Evolutionary conservation across 2,329 filamentous ascomycete species (phyloP), one percentile per base, ranked within the genome.

Genomic region (Nigrospora oryzae): DNA sequence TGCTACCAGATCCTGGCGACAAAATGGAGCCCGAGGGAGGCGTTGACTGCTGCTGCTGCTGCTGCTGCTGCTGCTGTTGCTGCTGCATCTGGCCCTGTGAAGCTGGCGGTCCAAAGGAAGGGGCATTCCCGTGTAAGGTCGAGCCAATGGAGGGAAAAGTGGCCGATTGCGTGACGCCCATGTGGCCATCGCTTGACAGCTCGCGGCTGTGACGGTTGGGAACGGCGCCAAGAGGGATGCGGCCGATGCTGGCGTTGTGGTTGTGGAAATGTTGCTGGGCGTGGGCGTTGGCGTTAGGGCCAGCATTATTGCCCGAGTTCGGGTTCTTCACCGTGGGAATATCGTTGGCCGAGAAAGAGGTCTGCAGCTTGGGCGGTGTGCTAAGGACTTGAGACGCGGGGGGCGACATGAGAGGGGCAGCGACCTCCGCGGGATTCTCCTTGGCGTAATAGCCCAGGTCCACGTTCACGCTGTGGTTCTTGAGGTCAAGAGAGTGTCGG

Each of bases 261-360:
- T 90, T 81, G 59, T 86, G 86, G 43, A 81, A 74, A 53, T 80
- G 77, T 63, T 80, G 75, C 63, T 79, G 75, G 3, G 77, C 77
- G 54, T 81, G 77, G 49, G 75, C 77, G 61, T 79, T 79, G 47
- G 72, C 67, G 49, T 70, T 75, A 56, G 61, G 49, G 45, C 63
- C 58, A 40, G 74, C 67, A 41, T 71, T 64, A 40, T 68, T 73
- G 44, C 77, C 75, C 44, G 77, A 71, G 23, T 2, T 28, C 23
- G 23, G 23, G 53, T 74, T 84, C 75, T 93, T 95, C 58, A 89
- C 72, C 8, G 89, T 94, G 5, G 89, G 86, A 16, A 96, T 75
- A 58, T 97, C 90, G 63, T 86, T 93, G 44, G 88, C 82, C 11
- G 93, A 96, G 68, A 87, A 96, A 0, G 91, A 96, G 38, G 86